Conservation (phyloP, 441 rosid genomes). For the Erodium trifolium region DNA sequence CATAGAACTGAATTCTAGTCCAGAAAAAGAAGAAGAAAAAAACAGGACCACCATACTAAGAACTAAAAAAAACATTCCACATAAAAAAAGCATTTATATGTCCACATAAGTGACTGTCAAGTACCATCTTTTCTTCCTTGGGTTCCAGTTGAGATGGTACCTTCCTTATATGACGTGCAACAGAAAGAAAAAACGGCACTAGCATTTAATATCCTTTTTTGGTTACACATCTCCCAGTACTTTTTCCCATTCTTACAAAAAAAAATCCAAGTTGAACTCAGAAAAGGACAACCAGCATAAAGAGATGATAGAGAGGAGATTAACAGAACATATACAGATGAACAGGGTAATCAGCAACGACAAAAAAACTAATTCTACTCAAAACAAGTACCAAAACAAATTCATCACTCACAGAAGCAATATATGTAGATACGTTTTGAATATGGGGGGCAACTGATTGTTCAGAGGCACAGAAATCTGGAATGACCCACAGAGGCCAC, state of each 20-base stretch:
- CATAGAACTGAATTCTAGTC: too few species aligned
- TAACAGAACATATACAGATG: neutral
- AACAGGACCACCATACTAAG: too few species aligned
- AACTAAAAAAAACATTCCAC: too few species aligned
- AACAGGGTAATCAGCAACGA: slow-evolving; percentile 5
- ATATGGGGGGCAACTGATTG: slow-evolving; percentile 20
- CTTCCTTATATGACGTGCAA: too few species aligned
- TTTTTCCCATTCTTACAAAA: neutral
- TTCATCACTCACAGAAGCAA: slow-evolving; percentile 32
- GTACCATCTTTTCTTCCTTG: too few species aligned
- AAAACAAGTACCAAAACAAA: slow-evolving; percentile 7
- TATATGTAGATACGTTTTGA: slow-evolving; percentile 20
- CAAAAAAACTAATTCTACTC: neutral
- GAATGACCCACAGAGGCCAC: slow-evolving; percentile 77
- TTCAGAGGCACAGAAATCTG: slow-evolving; percentile 30
- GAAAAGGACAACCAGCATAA: neutral
- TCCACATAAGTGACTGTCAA: too few species aligned
- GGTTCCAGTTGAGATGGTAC: too few species aligned
- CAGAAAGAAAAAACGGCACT: too few species aligned
- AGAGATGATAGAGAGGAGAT: neutral
- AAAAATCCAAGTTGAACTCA: neutral
- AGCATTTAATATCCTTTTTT: too few species aligned
- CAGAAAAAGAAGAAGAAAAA: too few species aligned
- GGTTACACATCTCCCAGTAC: neutral
- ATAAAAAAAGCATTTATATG: too few species aligned